Evolutionary conservation across 805 yeast genomes (phyloP).

Genomic region (Saccharomycopsis lassenensis): DNA sequence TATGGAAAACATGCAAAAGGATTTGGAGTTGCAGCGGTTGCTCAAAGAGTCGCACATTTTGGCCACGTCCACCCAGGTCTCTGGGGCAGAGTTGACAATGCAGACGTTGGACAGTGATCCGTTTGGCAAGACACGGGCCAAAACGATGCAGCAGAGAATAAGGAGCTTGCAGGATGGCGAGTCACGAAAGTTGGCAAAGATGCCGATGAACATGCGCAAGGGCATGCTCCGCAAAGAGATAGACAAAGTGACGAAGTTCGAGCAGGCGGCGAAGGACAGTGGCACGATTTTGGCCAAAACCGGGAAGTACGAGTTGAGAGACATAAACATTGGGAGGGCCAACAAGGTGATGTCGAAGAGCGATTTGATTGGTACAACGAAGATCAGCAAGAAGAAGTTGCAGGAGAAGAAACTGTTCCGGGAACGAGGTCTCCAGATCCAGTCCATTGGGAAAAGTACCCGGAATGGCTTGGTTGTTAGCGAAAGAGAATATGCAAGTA

Average conservation of each 20-base stretch:
- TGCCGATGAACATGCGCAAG: constrained; percentile 83
- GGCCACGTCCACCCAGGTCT: constrained; percentile 18
- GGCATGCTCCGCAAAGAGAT: constrained; percentile 62
- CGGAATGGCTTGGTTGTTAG: constrained; percentile 69
- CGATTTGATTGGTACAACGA: constrained; percentile 33
- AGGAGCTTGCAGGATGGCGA: constrained; percentile 25
- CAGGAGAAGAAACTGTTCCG: constrained; percentile 33
- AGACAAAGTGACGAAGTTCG: constrained; percentile 43
- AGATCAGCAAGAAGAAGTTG: constrained; percentile 39
- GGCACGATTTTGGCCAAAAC: constrained; percentile 77
- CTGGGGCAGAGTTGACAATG: constrained; percentile 58
- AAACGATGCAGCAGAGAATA: constrained; percentile 52
- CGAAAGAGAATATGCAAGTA: constrained; percentile 49
- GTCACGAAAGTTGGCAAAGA: constrained; percentile 43
- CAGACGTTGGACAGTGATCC: constrained; percentile 50
- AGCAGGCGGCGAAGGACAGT: constrained; percentile 74
- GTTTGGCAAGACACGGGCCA: constrained; percentile 57
- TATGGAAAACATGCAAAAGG: constrained; percentile 51
- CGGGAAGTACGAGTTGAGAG: constrained; percentile 55
- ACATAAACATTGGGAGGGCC: constrained; percentile 42
- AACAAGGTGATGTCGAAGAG: constrained; percentile 32
- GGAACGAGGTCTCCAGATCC: constrained; percentile 70
- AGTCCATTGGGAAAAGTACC: constrained; percentile 66
- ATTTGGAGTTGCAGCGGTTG: constrained; percentile 60
- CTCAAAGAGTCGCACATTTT: constrained; percentile 61